Percentiles rank a stretch among this genome's conserved stretches.
These are phyloP conservation scores for Harrya chromipes DNA, from an alignment of 768 basidiomycete species.

Conservation along the genomic window DNA sequence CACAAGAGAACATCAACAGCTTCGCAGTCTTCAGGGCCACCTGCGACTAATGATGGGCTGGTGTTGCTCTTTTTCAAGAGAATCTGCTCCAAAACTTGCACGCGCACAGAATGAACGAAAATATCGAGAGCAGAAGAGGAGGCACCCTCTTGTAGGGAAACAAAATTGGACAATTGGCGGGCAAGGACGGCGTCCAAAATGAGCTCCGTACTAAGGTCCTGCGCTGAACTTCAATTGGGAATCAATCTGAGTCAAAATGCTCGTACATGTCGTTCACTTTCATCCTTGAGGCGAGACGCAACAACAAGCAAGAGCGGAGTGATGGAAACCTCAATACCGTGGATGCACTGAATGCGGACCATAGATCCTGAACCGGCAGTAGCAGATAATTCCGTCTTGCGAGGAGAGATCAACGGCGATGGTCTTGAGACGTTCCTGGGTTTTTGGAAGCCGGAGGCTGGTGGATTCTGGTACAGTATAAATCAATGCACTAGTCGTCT, in stretches of 20 bases:
- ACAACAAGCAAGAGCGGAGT: slow-evolving; percentile 55
- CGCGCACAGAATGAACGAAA: slow-evolving; percentile 35
- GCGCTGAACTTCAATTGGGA: slow-evolving; percentile 7
- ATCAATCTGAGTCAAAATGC: neutral
- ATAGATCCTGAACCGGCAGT: slow-evolving; percentile 7
- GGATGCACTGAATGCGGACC: slow-evolving; percentile 38
- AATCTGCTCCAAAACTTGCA: slow-evolving; percentile 50
- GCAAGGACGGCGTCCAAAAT: slow-evolving; percentile 42
- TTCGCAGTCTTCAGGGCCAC: slow-evolving; percentile 2
- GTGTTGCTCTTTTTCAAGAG: slow-evolving; percentile 5
- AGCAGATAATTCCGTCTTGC: neutral
- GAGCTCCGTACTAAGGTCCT: slow-evolving; percentile 39
- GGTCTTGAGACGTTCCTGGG: neutral
- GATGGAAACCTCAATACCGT: slow-evolving; percentile 41
- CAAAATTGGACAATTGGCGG: slow-evolving; percentile 34
- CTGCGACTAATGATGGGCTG: neutral
- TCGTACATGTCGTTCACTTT: slow-evolving; percentile 45
- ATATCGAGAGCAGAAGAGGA: slow-evolving; percentile 38
- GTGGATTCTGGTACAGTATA: slow-evolving; percentile 11
- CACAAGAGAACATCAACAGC: slow-evolving; percentile 19
- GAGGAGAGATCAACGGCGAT: slow-evolving; percentile 2
- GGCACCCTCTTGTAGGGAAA: slow-evolving; percentile 19
- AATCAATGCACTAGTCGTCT: neutral
- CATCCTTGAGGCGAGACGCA: slow-evolving; percentile 44
- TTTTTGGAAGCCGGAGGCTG: slow-evolving; percentile 4